Percentiles rank a stretch among this genome's conserved stretches.
Evolutionary conservation across 2,329 filamentous ascomycete species (phyloP).

Genomic region (Arthrocladium fulminans): DNA sequence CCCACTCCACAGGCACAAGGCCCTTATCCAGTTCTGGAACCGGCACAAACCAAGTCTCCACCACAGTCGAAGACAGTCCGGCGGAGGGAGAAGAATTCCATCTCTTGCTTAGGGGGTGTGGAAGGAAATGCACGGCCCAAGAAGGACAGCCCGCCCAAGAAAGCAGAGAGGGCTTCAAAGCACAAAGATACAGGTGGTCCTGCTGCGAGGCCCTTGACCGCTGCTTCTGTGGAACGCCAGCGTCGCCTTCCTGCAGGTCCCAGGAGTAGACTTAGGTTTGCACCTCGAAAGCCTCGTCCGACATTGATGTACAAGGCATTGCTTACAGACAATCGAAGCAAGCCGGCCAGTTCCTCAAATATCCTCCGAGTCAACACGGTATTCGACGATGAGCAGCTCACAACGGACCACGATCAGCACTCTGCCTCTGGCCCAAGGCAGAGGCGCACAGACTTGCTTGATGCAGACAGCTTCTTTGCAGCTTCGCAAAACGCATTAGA

Average conservation of each 20-base stretch:
- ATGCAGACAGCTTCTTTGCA: conserved; percentile 6
- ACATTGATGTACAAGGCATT: conserved; percentile 37
- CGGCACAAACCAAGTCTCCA: too few relatives aligned
- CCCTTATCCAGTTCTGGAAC: background rate
- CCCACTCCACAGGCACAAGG: background rate
- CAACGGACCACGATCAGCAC: too few relatives aligned
- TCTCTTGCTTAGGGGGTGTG: too few relatives aligned
- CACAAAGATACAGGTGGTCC: too few relatives aligned
- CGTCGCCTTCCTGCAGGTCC: conserved; percentile 8
- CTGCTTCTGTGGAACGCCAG: conserved; percentile 2
- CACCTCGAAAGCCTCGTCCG: conserved; percentile 29
- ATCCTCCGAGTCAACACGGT: background rate
- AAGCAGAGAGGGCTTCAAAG: too few relatives aligned
- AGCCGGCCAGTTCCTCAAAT: background rate
- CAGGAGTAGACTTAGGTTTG: conserved; percentile 7
- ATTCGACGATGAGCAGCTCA: too few relatives aligned
- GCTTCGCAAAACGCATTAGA: background rate
- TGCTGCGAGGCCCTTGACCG: background rate
- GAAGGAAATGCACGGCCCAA: too few relatives aligned
- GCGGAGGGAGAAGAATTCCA: too few relatives aligned
- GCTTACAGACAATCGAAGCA: conserved; percentile 12
- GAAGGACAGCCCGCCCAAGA: too few relatives aligned
- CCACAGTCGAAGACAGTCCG: too few relatives aligned
- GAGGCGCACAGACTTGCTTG: background rate
- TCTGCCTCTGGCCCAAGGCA: background rate